Evolutionary conservation across 179 eudicot species (phyloP), one percentile per base, ranked within the genome.

Genomic region (Camellia oleifera): DNA sequence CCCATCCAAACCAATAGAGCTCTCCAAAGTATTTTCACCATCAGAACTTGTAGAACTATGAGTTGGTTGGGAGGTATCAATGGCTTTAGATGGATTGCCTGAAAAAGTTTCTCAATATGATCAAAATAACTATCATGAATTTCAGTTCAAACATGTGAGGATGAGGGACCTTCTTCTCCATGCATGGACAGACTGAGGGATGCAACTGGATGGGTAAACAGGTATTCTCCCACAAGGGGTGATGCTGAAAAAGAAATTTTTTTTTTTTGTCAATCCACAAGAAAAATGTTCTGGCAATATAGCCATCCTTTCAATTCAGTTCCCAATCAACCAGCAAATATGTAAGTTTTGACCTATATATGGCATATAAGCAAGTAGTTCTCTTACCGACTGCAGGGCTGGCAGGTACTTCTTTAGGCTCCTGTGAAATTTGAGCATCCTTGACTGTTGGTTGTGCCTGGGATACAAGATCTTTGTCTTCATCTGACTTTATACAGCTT

Each of bases 381-480:
- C 7, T 82, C 90, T 89, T 88, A 94, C 98, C 97, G 75, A 82
- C 84, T 62, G 91, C 85, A 78, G 87, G 88, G 79, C 84, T 91
- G 32, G 83, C 84, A 20, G 86, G 70, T 77, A 86, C 83, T 61
- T 72, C 77, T 81, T 77, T 84, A 15, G 84, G 82, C 48, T 88
- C 88, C 68, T 84, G 82, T 0, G 80, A 69, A 46, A 68, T 79
- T 70, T 79, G 78, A 45, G 81, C 77, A 81, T 78, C 81, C 66
- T 76, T 76, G 52, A 78, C 74, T 44, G 60, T 40, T 58, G 81
- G 62, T 71, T 77, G 85, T 74, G 48, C 79, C 54, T 52, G 75
- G 15, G 80, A 78, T 54, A 78, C 63, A 57, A 73, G 74, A 44
- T 60, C 74, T 40, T 76, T 81, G 54, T 54, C 83, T 69, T 57